Conservation (phyloP, 306 rosid species). For the Gastrolobium bilobum region DNA sequence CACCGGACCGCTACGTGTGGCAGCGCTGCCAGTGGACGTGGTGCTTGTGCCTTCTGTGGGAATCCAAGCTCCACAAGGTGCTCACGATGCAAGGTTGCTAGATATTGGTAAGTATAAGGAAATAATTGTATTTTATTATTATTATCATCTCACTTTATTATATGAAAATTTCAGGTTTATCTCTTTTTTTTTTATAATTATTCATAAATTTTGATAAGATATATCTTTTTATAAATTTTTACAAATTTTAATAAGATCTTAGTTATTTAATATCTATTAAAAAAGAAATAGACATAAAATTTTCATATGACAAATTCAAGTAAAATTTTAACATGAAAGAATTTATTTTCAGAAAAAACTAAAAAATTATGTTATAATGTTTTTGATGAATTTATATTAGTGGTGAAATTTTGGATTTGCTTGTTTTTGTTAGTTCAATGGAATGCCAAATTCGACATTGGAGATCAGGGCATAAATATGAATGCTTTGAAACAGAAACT, state of each 20-base stretch:
- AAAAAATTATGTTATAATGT: neutral
- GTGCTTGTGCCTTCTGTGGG: constrained; percentile 48
- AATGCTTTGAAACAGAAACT: constrained; percentile 39
- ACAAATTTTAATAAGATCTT: too few relatives aligned
- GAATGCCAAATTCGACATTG: constrained; percentile 51
- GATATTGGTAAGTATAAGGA: constrained; percentile 48
- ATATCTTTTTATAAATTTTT: too few relatives aligned
- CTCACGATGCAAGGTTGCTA: constrained; percentile 56
- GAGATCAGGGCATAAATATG: constrained; percentile 49
- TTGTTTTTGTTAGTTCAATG: constrained; percentile 44
- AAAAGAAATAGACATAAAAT: too few relatives aligned
- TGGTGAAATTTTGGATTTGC: neutral
- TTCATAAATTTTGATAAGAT: too few relatives aligned
- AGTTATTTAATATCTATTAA: too few relatives aligned
- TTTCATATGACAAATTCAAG: too few relatives aligned
- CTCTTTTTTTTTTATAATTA: too few relatives aligned
- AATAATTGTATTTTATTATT: neutral
- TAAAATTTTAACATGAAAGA: too few relatives aligned
- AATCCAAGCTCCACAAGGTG: constrained; percentile 45
- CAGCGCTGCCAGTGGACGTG: neutral
- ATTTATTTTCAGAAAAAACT: too few relatives aligned
- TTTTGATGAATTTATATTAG: neutral
- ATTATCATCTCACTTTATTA: too few relatives aligned
- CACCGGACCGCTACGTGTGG: neutral
- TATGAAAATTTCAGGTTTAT: too few relatives aligned